These are phyloP conservation scores for Calonectria henricotiae DNA, from an alignment of 2,329 filamentous ascomycete species.

Conservation along the genomic window DNA sequence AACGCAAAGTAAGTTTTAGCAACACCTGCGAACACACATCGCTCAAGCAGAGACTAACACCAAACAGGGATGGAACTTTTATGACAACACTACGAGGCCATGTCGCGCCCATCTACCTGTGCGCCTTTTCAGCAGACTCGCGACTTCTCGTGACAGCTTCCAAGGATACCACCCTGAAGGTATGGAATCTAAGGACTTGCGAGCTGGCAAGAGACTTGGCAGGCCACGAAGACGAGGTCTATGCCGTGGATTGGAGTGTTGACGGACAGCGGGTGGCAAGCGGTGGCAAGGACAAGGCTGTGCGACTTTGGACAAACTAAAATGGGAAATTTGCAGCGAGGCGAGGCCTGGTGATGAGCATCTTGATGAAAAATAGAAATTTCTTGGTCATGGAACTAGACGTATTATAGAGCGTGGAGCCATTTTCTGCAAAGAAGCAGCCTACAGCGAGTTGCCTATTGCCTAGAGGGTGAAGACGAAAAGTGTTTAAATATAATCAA, in stretches of 20 bases:
- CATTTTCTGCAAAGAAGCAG: conserved; percentile 10
- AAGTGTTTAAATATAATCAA: background rate
- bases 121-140: conserved; percentile 3
- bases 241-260: conserved; percentile 18
- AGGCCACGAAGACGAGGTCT: conserved; percentile 12
- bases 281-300: conserved; percentile 10
- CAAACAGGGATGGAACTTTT: background rate
- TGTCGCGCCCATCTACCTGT: conserved; percentile 18
- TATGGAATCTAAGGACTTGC: conserved; percentile 1
- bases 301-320: conserved; percentile 19
- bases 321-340: background rate
- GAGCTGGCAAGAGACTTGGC: background rate
- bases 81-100: conserved; percentile 5
- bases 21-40: too few relatives aligned
- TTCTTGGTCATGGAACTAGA: conserved; percentile 15
- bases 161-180: conserved; percentile 14
- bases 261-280: conserved; percentile 11
- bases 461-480: background rate
- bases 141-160: conserved; percentile 15
- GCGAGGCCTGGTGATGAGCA: background rate
- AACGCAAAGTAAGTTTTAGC: conserved; percentile 2
- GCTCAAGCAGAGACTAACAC: background rate
- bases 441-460: background rate
- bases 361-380: conserved; percentile 6
- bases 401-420: conserved; percentile 12